Percentiles rank a stretch among this genome's conserved stretches.
Evolutionary conservation across 2,329 filamentous ascomycete genomes (phyloP).

Genomic region (Trichoderma koningiopsis): DNA sequence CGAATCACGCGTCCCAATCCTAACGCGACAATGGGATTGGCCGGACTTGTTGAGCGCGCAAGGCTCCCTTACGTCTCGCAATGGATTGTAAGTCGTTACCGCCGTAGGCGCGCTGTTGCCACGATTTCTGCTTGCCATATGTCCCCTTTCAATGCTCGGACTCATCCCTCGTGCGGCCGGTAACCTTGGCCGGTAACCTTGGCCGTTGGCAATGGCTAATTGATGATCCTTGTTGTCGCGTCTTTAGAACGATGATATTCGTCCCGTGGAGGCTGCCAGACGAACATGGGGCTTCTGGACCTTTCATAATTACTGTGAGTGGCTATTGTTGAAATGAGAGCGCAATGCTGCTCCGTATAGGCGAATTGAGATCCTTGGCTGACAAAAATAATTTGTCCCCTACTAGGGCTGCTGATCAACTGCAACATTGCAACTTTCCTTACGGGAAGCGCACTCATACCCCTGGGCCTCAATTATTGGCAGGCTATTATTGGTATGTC

Average conservation of each 20-base stretch:
- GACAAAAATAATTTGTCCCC: background rate
- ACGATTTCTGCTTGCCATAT: background rate
- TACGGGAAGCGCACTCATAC: constrained; percentile 46
- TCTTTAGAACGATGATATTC: constrained; percentile 52
- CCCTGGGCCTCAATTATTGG: constrained; percentile 46
- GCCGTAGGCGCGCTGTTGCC: background rate
- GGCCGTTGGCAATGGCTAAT: constrained; percentile 8
- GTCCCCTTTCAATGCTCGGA: background rate
- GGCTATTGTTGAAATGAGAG: background rate
- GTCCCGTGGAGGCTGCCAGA: constrained; percentile 47
- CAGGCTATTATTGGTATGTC: constrained; percentile 45
- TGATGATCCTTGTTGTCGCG: background rate
- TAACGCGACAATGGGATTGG: constrained; percentile 18
- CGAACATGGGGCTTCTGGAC: constrained; percentile 48
- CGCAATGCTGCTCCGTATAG: background rate
- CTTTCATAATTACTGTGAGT: constrained; percentile 49
- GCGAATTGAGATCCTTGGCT: background rate
- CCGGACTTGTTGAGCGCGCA: constrained; percentile 32
- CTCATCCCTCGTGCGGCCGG: background rate
- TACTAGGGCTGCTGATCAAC: constrained; percentile 50
- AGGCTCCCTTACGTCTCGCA: constrained; percentile 38
- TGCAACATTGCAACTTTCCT: constrained; percentile 47
- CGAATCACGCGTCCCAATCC: background rate
- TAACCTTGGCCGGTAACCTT: background rate
- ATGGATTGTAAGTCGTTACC: constrained; percentile 36